These are phyloP conservation scores for Clathrospora elynae DNA, from an alignment of 2,329 filamentous ascomycete genomes.

Conservation along the genomic window DNA sequence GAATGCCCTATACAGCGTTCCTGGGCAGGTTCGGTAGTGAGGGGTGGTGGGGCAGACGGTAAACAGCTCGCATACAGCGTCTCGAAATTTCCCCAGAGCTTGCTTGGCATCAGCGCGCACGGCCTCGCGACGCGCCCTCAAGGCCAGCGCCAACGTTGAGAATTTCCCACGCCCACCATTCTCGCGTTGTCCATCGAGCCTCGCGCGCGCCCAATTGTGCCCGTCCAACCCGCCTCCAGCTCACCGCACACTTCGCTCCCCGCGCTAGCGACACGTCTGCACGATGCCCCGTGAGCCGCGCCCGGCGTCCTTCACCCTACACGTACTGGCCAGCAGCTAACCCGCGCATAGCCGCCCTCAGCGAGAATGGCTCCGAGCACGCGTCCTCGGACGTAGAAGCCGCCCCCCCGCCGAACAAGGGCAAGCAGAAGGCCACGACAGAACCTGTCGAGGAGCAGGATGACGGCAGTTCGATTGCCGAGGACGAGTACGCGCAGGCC, in stretches of 20 bases:
- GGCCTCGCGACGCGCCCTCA: slow-evolving; percentile 20
- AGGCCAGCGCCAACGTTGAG: slow-evolving; percentile 12
- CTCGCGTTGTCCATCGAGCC: slow-evolving; percentile 1
- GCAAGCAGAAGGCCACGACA: slow-evolving; percentile 18
- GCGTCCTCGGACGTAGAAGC: slow-evolving; percentile 45
- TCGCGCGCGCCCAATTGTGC: slow-evolving; percentile 18
- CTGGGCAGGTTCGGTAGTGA: slow-evolving; percentile 21
- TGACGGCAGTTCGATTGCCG: slow-evolving; percentile 45
- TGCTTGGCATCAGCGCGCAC: slow-evolving; percentile 24
- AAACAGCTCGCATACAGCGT: slow-evolving; percentile 26
- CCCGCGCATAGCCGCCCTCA: slow-evolving; percentile 45
- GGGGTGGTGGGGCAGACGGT: slow-evolving; percentile 38
- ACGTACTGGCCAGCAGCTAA: slow-evolving; percentile 22
- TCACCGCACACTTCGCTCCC: slow-evolving; percentile 5
- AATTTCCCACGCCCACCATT: slow-evolving; percentile 5
- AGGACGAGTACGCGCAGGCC: slow-evolving; percentile 53
- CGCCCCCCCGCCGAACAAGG: slow-evolving; percentile 33
- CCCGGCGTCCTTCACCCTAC: slow-evolving; percentile 4
- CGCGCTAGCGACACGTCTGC: slow-evolving; percentile 16
- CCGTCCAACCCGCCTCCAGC: slow-evolving; percentile 2
- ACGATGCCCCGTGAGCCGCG: slow-evolving; percentile 45
- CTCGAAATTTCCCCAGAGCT: slow-evolving; percentile 36
- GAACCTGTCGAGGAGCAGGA: slow-evolving; percentile 33
- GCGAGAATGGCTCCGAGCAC: slow-evolving; percentile 49
- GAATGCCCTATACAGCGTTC: slow-evolving; percentile 4